Base-by-base conservation (phyloP, 495 filamentous ascomycete species). In the Annulohypoxylon stygium region DNA sequence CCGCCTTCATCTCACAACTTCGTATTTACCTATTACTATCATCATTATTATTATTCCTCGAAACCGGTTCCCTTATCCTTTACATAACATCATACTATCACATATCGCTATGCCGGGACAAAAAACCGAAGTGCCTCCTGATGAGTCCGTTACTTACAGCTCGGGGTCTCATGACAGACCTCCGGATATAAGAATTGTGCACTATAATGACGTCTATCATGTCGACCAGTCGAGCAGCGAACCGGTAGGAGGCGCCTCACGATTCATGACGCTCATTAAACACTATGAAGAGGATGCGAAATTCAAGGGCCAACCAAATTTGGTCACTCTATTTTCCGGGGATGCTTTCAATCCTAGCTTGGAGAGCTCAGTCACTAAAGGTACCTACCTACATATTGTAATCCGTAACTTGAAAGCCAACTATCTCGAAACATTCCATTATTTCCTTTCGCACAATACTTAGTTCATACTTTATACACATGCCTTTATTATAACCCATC, bases 141-240 rank as follows among this genome's bases (percentile, higher is more conserved):
- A 74, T 43, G 75, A 79, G 41, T 74, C 77, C 25, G 60, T 83
- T 64, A 91, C 87, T 8, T 88, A 87, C 76, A 80, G 83, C 58
- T 89, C 86, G 20, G 84, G 84, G 10, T 81, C 80, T 14, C 70
- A 57, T 39, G 59, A 69, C 43, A 85, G 84, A 18, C 78, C 87
- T 30, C 93, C 93, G 16, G 91, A 92, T 80, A 82, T 97, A 26
- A 89, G 94, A 30, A 78, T 97, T 33, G 82, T 97, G 54, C 94
- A 97, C 83, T 97, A 90, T 84, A 97, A 97, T 81, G 94, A 97
- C 80, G 93, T 89, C 59, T 97, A 97, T 80, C 94, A 97, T 70
- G 87, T 97, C 55, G 93, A 96, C 67, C 71, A 79, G 4, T 83
- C 91, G 6, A 93, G 92, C 16, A 87, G 89, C 14, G 93, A 97